Conservation (phyloP, 148 eudicot genomes). For the Silene conica region DNA sequence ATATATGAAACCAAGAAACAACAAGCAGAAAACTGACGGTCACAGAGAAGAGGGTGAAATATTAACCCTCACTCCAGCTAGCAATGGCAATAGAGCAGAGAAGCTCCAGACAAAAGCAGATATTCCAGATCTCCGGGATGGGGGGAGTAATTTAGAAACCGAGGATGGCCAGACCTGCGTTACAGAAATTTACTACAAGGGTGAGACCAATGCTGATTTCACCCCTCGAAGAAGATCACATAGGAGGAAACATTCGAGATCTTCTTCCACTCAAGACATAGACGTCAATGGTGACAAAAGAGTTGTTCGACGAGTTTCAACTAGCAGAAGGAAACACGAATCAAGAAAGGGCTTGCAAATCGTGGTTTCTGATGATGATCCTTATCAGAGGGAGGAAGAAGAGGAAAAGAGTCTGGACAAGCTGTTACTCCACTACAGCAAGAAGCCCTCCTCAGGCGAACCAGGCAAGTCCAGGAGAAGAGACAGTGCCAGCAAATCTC, state of each 20-base stretch:
- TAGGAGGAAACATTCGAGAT: slow-evolving; percentile 54
- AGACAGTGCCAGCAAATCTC: slow-evolving; percentile 30
- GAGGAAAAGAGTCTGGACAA: slow-evolving; percentile 80
- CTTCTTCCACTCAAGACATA: slow-evolving; percentile 31
- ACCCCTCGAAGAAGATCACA: slow-evolving; percentile 63
- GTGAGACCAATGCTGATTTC: slow-evolving; percentile 29
- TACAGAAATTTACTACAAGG: slow-evolving; percentile 43
- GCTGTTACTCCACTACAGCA: slow-evolving; percentile 73
- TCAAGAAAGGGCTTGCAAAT: slow-evolving; percentile 71
- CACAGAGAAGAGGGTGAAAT: slow-evolving; percentile 26
- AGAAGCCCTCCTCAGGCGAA: slow-evolving; percentile 54
- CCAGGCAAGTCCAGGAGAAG: slow-evolving; percentile 44
- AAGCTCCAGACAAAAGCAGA: slow-evolving; percentile 27
- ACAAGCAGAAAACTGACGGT: slow-evolving; percentile 25
- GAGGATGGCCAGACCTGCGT: slow-evolving; percentile 22
- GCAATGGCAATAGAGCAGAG: slow-evolving; percentile 31
- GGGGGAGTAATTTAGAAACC: slow-evolving; percentile 15
- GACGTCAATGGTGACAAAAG: slow-evolving; percentile 38
- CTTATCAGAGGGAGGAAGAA: slow-evolving; percentile 50
- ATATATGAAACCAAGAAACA: slow-evolving; percentile 52
- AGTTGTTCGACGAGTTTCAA: slow-evolving; percentile 47
- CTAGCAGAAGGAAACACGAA: slow-evolving; percentile 67
- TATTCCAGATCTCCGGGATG: slow-evolving; percentile 19
- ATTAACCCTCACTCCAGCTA: slow-evolving; percentile 26
- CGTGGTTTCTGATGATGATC: slow-evolving; percentile 52